Percentiles rank a stretch among this genome's conserved stretches.
These are phyloP conservation scores for Atkinsonella texensis DNA, from an alignment of 2,329 filamentous ascomycete genomes.

Conservation along the genomic window DNA sequence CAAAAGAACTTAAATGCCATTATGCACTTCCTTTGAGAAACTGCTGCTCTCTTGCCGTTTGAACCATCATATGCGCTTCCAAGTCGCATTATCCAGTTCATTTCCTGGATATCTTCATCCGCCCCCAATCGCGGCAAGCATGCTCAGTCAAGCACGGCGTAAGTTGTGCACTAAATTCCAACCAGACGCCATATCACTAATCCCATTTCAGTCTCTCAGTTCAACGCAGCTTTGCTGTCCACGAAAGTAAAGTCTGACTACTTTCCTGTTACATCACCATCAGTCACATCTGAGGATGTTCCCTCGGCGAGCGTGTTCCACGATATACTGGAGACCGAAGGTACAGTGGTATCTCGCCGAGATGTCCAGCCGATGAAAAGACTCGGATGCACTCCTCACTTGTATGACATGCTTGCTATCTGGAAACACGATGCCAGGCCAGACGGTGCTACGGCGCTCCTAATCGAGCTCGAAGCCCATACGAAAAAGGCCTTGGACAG, in stretches of 20 bases:
- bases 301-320: background rate
- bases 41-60: background rate
- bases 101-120: background rate
- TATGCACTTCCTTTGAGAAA: background rate
- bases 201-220: background rate
- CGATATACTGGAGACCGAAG: background rate
- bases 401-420: background rate
- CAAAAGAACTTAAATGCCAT: background rate
- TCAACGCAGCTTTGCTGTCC: background rate
- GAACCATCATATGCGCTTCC: background rate
- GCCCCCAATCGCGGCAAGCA: background rate
- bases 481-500: background rate
- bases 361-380: background rate
- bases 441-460: background rate
- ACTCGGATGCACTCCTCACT: background rate
- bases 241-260: background rate
- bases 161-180: background rate
- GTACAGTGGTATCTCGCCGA: background rate
- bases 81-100: background rate
- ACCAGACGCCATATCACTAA: background rate
- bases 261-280: background rate
- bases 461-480: background rate
- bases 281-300: background rate
- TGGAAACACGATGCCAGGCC: slow-evolving; percentile 1
- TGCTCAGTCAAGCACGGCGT: background rate